These are phyloP conservation scores for Sherardia arvensis DNA, from an alignment of 257 asterid species.

Conservation along the genomic window DNA sequence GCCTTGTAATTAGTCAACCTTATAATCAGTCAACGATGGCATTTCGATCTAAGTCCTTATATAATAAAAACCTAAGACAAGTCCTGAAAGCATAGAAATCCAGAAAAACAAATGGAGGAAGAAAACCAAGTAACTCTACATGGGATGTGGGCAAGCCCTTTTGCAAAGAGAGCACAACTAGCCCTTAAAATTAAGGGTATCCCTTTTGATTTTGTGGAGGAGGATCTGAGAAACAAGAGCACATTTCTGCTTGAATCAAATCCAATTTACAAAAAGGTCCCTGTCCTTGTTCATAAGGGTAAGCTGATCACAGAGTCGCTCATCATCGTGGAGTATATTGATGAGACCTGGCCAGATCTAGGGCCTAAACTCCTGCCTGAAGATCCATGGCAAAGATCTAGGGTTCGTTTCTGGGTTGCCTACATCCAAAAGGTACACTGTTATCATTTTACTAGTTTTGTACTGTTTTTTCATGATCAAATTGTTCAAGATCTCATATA, in stretches of 20 bases:
- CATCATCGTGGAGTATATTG: conserved; percentile 33
- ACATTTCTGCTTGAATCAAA: conserved; percentile 22
- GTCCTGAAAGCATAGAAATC: too few relatives aligned
- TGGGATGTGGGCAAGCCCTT: conserved; percentile 34
- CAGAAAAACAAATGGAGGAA: conserved; percentile 23
- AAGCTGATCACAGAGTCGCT: conserved; percentile 20
- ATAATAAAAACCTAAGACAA: too few relatives aligned
- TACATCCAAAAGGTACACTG: conserved; percentile 24
- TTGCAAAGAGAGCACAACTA: conserved; percentile 28
- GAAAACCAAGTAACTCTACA: conserved; percentile 27
- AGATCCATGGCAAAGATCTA: conserved; percentile 27
- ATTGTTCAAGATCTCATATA: too few relatives aligned
- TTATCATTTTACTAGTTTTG: background rate
- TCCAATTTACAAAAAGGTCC: conserved; percentile 33
- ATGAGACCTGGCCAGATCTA: conserved; percentile 24
- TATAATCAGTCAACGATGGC: too few relatives aligned
- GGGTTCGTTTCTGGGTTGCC: conserved; percentile 27
- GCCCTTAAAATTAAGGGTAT: conserved; percentile 41
- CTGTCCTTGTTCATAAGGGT: conserved; percentile 32
- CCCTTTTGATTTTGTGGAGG: conserved; percentile 32
- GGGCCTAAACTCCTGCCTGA: conserved; percentile 25
- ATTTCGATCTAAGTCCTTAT: too few relatives aligned
- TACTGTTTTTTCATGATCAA: too few relatives aligned
- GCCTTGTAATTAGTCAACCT: too few relatives aligned
- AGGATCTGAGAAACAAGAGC: conserved; percentile 32